Evolutionary conservation across 768 basidiomycete species (phyloP), one percentile per base, ranked within the genome.

Genomic region (Suillus sp.): DNA sequence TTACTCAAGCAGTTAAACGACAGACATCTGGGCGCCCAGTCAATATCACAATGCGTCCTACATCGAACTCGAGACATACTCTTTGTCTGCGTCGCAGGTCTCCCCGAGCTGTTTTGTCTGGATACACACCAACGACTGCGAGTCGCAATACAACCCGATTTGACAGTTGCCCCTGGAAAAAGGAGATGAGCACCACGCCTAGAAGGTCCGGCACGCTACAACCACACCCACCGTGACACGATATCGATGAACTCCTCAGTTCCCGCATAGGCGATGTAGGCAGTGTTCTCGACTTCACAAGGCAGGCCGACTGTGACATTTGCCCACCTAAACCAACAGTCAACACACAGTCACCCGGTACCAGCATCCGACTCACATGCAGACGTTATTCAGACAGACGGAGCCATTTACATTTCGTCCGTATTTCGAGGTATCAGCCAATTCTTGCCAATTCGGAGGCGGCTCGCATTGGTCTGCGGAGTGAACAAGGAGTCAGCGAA

Each of bases 391-490:
- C 58, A 96, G 81, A 72, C 95, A 96, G 22, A 95, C 81, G 3
- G 91, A 86, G 34, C 93, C 93, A 70, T 96, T 93, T 65, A 87
- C 78, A 74, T 95, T 90, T 45, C 86, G 83, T 42, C 90, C 88
- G 25, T 84, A 83, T 22, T 86, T 86, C 43, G 81, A 84, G 18
- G 75, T 81, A 68, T 95, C 92, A 14, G 81, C 78, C 27, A 91
- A 80, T 10, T 89, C 84, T 62, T 75, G 74, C 68, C 77, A 84
- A 71, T 94, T 89, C 5, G 86, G 82, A 7, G 93, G 91, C 0
- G 79, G 79, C 69, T 83, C 79, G 69, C 93, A 95, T 77, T 94
- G 83, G 69, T 96, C 95, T 95, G 68, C 0, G 63, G 13, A 20
- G 7, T n/a, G 50, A 42, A 65, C 40, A 30, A 9, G 27, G 54